Evolutionary conservation across 768 basidiomycete species (phyloP), one percentile per base, ranked within the genome.

Genomic region (Suillus tomentosus): DNA sequence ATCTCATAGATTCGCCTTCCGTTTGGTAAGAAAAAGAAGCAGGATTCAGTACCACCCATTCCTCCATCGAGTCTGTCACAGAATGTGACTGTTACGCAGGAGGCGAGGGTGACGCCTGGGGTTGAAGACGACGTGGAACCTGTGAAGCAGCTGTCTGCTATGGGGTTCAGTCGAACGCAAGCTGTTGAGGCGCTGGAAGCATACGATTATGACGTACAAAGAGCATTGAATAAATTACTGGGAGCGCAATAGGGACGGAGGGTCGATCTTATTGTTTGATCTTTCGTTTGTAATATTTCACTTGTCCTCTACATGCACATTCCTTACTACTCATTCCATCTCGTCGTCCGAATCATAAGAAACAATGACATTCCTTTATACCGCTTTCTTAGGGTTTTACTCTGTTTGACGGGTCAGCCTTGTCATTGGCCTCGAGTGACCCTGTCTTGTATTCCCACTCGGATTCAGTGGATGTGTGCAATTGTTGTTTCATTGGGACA

Each of bases 81-180:
- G 36, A 77, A 82, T 3, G 75, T 79, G 7, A 77, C 81, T 50
- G 81, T 84, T 27, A 74, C 78, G 34, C 84, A 85, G 65, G 82
- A 85, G 66, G 73, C 78, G 1, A 74, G 70, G 5, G 65, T 68
- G 11, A 84, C 87, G 2, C 85, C 89, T 1, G 83, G 83, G 14
- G 79, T 81, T 14, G 88, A 87, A 36, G 91, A 91, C 66, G 91
- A 95, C 64, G 86, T 88, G 14, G 87, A 88, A 66, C 79, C 88
- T 2, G 90, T 95, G 24, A 91, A 88, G 71, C 88, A 91, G 72
- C 79, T 99, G 47, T 87, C 87, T 55, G 84, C 83, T 22, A 97
- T 98, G 95, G 96, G 96, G 31, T 98, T 99, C 80, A 88, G 84
- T 66, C 85, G 96, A 48, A 75, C 80, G 17, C 88, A 95, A 73